Percentiles rank a stretch among this genome's conserved stretches.
phyloP scores from a whole-genome alignment of 495 filamentous ascomycete species.

The Pseudevernia furfuracea region DNA sequence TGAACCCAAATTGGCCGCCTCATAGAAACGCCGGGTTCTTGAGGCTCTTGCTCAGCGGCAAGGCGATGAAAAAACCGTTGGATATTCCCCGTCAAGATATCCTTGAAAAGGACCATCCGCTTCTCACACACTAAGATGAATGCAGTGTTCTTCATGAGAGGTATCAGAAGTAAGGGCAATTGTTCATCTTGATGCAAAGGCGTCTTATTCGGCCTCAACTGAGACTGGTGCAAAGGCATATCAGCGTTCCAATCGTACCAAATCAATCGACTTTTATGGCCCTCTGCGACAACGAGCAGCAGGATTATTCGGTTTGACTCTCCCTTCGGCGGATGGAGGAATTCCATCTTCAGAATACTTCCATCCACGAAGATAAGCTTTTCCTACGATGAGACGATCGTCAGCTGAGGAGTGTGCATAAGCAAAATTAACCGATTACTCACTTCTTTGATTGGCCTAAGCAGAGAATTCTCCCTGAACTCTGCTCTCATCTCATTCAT shows the following conservation, averaged over 20 bases:
- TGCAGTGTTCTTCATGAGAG: slow-evolving; percentile 54
- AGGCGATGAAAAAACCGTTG: slow-evolving; percentile 26
- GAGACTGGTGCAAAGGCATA: slow-evolving; percentile 31
- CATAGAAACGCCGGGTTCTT: slow-evolving; percentile 27
- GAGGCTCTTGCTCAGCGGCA: slow-evolving; percentile 29
- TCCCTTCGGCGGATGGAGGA: slow-evolving; percentile 60
- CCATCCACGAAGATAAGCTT: slow-evolving; percentile 57
- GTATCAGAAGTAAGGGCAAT: slow-evolving; percentile 59
- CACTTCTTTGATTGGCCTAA: slow-evolving; percentile 28
- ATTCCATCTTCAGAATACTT: slow-evolving; percentile 76
- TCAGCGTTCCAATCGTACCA: slow-evolving; percentile 68
- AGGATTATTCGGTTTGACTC: slow-evolving; percentile 64
- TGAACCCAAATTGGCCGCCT: slow-evolving; percentile 40
- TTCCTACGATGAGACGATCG: slow-evolving; percentile 32
- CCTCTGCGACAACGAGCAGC: slow-evolving; percentile 58
- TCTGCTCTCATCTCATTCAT: slow-evolving; percentile 38
- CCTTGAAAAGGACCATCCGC: slow-evolving; percentile 53
- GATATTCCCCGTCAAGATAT: slow-evolving; percentile 45
- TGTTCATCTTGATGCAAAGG: slow-evolving; percentile 52
- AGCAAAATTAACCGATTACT: not conserved
- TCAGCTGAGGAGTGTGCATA: not conserved
- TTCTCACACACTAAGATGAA: slow-evolving; percentile 56
- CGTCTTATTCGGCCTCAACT: slow-evolving; percentile 41
- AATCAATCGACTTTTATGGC: slow-evolving; percentile 52
- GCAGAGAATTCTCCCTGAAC: slow-evolving; percentile 9